phyloP scores from a whole-genome alignment of 2,329 filamentous ascomycete species.

The Epichloe uncinata region DNA sequence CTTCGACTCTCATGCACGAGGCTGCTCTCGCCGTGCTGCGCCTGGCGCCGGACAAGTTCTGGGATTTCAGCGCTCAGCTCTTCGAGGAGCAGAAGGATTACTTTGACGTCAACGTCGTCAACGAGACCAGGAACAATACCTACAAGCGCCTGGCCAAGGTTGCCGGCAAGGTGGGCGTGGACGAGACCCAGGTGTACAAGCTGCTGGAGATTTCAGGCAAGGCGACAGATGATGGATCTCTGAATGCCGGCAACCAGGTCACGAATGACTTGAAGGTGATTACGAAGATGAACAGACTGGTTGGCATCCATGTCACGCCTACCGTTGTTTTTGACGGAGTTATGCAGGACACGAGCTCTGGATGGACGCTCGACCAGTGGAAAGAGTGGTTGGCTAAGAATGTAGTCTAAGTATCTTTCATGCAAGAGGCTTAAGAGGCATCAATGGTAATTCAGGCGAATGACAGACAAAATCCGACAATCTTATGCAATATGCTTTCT shows the following conservation, averaged over 20 bases:
- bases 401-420: slow-evolving; percentile 16
- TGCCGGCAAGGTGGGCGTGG: slow-evolving; percentile 53
- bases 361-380: slow-evolving; percentile 74
- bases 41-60: slow-evolving; percentile 60
- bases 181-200: slow-evolving; percentile 55
- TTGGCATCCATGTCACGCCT: slow-evolving; percentile 81
- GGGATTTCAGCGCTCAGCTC: slow-evolving; percentile 59
- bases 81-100: slow-evolving; percentile 55
- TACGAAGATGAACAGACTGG: slow-evolving; percentile 65
- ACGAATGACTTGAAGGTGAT: slow-evolving; percentile 77
- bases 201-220: slow-evolving; percentile 57
- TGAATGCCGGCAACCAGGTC: slow-evolving; percentile 71
- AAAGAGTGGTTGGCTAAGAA: slow-evolving; percentile 61
- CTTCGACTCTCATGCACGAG: slow-evolving; percentile 69
- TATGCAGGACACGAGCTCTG: slow-evolving; percentile 66
- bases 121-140: slow-evolving; percentile 72
- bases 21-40: slow-evolving; percentile 68
- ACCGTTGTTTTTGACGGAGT: slow-evolving; percentile 83
- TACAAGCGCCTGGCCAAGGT: slow-evolving; percentile 68
- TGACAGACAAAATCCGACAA: too few species aligned
- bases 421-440: too few species aligned
- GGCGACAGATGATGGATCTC: slow-evolving; percentile 48
- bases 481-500: too few species aligned
- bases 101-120: slow-evolving; percentile 75
- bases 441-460: too few species aligned